Conservation (phyloP, 768 basidiomycete genomes). For the Suillus fuscotomentosus region DNA sequence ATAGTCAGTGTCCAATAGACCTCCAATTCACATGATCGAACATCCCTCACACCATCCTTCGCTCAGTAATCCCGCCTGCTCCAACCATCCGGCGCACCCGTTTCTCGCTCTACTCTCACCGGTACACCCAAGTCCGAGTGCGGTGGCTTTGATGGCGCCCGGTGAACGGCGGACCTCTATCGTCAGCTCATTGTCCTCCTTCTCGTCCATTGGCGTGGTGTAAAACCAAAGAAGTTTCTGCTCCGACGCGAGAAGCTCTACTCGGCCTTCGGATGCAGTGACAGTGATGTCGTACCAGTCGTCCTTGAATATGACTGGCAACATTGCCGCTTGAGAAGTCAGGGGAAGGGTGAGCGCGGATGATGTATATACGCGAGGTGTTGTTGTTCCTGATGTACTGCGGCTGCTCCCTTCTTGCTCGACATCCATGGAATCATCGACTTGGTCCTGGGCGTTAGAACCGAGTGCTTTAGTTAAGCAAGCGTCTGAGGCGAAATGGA, state of each 20-base stretch:
- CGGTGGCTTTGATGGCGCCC: conserved; percentile 34
- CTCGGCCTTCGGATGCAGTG: conserved; percentile 44
- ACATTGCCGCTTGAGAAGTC: conserved; percentile 3
- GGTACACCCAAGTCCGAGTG: background rate
- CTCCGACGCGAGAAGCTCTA: conserved; percentile 45
- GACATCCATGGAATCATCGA: background rate
- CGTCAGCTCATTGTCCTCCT: conserved; percentile 28
- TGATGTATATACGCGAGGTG: conserved; percentile 5
- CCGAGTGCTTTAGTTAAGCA: conserved; percentile 23
- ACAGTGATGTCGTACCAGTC: conserved; percentile 41
- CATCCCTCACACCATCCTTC: conserved; percentile 18
- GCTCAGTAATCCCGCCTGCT: conserved; percentile 8
- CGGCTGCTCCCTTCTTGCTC: background rate
- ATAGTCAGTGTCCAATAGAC: too few relatives aligned
- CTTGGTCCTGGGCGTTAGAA: background rate
- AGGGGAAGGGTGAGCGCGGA: conserved; percentile 18
- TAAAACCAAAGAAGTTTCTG: conserved; percentile 56
- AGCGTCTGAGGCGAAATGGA: conserved; percentile 72
- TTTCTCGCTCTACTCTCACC: background rate
- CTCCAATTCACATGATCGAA: conserved; percentile 17
- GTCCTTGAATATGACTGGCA: conserved; percentile 14
- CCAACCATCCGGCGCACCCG: conserved; percentile 7
- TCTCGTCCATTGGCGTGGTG: conserved; percentile 27
- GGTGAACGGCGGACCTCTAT: conserved; percentile 42
- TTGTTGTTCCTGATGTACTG: background rate